Evolutionary conservation across 192 early-diverging fungal species (phyloP), one percentile per base, ranked within the genome.

Genomic region (Rhizophagus prolifer): DNA sequence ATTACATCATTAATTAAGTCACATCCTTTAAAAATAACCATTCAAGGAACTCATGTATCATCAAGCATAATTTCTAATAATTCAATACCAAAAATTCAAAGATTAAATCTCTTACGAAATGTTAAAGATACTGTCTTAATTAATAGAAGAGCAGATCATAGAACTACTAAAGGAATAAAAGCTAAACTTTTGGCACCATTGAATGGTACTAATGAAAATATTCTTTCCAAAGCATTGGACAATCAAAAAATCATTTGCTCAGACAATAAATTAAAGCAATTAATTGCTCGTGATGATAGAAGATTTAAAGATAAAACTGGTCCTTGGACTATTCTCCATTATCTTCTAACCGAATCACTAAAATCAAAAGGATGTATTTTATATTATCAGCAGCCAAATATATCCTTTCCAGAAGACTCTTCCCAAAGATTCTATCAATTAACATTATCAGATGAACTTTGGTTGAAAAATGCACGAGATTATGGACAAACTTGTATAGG

Each of bases 121-220:
- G 38, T 36, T 8, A 0, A 19, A 31, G 50, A 72, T 54, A 47
- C 58, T 23, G 21, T 72, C 10, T 30, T 44, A n/a, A n/a, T 71
- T 2, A 58, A 25, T 58, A 21, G 44, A 25, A 28, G 46, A 16
- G 44, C 69, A 16, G 46, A 70, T 70, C 44, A 70, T 47, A 38
- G 41, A 54, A 70, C 12, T n/a, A 26, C 1, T 47, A 70, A 54
- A 54, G 69, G 14, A 54, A 70, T 70, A 1, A 70, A 70, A 70
- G 8, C 31, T 54, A 70, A 70, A 21, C 30, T 70, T 2, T 19
- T 70, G 16, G 25, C 8, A 1, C 54, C 69, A 31, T 10, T 54
- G 14, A 71, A 71, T 71, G 23, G 34, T 31, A 13, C n/a, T 9
- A 36, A 28, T 23, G 46, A 71, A 50, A 28, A 71, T 21, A 30